phyloP scores from a whole-genome alignment of 345 rosid genomes.

The rapeseed (Brassica napus) region DNA sequence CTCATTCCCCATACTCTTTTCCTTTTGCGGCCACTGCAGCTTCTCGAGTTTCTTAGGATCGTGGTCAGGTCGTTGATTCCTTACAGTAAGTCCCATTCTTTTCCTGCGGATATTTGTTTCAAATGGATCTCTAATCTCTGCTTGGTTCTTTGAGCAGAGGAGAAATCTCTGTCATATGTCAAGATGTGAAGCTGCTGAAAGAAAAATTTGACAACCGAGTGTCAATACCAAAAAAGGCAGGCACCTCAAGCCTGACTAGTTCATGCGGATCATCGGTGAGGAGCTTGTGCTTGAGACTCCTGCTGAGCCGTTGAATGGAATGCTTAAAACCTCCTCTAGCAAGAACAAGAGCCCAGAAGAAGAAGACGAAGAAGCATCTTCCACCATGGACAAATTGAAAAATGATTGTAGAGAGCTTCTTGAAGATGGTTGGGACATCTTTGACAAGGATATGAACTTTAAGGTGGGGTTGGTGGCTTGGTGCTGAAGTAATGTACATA shows the following conservation, averaged over 20 bases:
- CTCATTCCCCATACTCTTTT: neutral
- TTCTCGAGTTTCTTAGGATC: conserved; percentile 78
- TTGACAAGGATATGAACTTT: conserved; percentile 33
- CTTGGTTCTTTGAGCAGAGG: conserved; percentile 58
- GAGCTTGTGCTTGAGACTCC: conserved; percentile 34
- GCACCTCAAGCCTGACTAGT: conserved; percentile 65
- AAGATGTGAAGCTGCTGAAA: conserved; percentile 78
- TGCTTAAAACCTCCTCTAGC: conserved; percentile 28
- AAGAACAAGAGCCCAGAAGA: conserved; percentile 16
- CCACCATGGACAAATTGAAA: conserved; percentile 15
- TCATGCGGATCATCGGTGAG: conserved; percentile 55
- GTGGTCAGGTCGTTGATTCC: conserved; percentile 71
- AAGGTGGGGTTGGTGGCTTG: conserved; percentile 13
- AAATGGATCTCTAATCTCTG: conserved; percentile 17
- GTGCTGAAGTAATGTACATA: conserved; percentile 31
- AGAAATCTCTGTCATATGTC: conserved; percentile 80
- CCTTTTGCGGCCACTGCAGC: conserved; percentile 58
- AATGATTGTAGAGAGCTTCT: conserved; percentile 34
- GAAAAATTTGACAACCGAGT: conserved; percentile 62
- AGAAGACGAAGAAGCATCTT: conserved; percentile 12
- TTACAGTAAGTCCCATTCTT: conserved; percentile 74
- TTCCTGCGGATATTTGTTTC: no score
- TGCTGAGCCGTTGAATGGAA: conserved; percentile 3
- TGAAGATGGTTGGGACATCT: conserved; percentile 75
- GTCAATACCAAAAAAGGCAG: conserved; percentile 57